These are phyloP conservation scores for Yarrowia porcina DNA, from an alignment of 805 yeast genomes.

Conservation along the genomic window DNA sequence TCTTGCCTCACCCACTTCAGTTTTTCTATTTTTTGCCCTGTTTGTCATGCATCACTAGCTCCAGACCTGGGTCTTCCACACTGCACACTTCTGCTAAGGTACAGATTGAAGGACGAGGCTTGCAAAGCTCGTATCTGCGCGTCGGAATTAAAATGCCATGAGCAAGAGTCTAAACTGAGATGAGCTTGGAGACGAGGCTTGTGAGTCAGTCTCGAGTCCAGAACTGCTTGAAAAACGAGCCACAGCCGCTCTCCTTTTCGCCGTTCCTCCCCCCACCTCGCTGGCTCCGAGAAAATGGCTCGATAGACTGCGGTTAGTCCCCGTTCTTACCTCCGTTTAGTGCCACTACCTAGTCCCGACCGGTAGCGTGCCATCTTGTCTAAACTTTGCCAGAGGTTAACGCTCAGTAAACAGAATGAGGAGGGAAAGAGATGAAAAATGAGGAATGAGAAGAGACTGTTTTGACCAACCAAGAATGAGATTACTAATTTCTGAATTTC, in stretches of 20 bases:
- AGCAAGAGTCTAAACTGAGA: not conserved
- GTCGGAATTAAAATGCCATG: not conserved
- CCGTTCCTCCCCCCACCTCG: not conserved
- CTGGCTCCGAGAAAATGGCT: slow-evolving; percentile 7
- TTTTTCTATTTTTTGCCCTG: not conserved
- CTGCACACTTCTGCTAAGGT: too few relatives aligned
- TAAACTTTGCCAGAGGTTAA: slow-evolving; percentile 7
- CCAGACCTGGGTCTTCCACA: slow-evolving; percentile 2
- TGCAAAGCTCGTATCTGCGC: not conserved
- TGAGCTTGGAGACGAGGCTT: too few relatives aligned
- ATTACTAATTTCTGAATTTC: too few relatives aligned
- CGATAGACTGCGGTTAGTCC: not conserved
- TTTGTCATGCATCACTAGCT: not conserved
- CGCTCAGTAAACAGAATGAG: not conserved
- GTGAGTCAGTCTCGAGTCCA: too few relatives aligned
- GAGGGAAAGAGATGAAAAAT: not conserved
- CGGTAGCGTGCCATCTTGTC: slow-evolving; percentile 16
- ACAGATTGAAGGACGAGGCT: too few relatives aligned
- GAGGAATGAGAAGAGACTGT: too few relatives aligned
- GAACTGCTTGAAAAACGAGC: not conserved
- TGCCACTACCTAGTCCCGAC: slow-evolving; percentile 1
- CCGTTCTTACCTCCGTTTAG: not conserved
- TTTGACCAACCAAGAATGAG: too few relatives aligned
- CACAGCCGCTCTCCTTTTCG: too few relatives aligned
- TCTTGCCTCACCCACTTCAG: too few relatives aligned